phyloP scores from a whole-genome alignment of 1,284 basidiomycete species.

The Tremellales sp. region DNA sequence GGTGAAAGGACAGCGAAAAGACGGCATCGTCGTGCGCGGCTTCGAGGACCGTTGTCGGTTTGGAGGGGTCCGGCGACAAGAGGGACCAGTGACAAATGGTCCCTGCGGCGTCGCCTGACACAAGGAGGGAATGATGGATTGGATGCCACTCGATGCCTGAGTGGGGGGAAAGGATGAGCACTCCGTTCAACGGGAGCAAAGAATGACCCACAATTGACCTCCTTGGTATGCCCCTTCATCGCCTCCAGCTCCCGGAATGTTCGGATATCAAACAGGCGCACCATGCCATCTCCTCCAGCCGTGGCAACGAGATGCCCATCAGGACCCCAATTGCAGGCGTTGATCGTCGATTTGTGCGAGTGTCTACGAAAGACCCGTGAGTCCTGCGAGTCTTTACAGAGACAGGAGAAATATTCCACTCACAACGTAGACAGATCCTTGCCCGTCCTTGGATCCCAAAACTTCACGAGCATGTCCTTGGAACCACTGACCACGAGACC shows the following conservation, averaged over 20 bases:
- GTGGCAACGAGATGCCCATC: constrained; percentile 91
- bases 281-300: constrained; percentile 87
- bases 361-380: constrained; percentile 57
- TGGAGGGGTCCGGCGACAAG: constrained; percentile 44
- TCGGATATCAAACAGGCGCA: constrained; percentile 96
- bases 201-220: constrained; percentile 83
- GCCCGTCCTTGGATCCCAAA: constrained; percentile 94
- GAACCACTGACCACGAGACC: constrained; percentile 89
- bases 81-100: constrained; percentile 91
- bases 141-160: constrained; percentile 92
- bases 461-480: constrained; percentile 98
- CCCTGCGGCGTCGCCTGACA: constrained; percentile 90
- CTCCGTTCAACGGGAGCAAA: not conserved
- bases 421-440: constrained; percentile 82
- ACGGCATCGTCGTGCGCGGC: constrained; percentile 97
- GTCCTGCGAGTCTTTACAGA: not conserved
- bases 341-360: constrained; percentile 95
- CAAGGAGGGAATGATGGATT: constrained; percentile 77
- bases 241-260: constrained; percentile 92
- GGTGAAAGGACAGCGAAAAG: constrained; percentile 93
- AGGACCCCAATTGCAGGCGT: constrained; percentile 86
- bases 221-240: constrained; percentile 92
- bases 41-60: constrained; percentile 74
- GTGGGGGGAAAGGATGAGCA: not conserved
- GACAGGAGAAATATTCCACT: constrained; percentile 36